These are phyloP conservation scores for Esteya vermicola DNA, from an alignment of 2,329 filamentous ascomycete species.

Conservation along the genomic window DNA sequence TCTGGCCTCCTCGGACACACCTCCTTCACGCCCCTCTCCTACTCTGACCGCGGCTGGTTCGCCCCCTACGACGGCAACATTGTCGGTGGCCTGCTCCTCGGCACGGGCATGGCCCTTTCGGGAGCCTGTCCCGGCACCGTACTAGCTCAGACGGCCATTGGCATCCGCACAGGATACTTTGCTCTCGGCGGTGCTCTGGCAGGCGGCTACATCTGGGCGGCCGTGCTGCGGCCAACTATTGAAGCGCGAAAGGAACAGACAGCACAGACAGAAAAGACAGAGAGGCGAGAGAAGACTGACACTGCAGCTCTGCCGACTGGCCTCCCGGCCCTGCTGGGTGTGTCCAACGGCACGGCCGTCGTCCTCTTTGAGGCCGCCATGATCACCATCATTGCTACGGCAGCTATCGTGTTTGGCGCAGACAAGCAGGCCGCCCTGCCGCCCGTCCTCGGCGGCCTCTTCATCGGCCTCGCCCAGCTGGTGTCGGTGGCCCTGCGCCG, in stretches of 20 bases:
- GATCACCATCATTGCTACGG: constrained; percentile 8
- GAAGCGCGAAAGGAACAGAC: background rate
- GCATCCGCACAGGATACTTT: constrained; percentile 34
- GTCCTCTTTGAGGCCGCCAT: constrained; percentile 22
- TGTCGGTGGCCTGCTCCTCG: constrained; percentile 46
- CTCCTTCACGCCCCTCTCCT: constrained; percentile 30
- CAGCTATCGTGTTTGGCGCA: too few relatives aligned
- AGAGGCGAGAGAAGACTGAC: background rate
- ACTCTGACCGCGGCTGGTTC: constrained; percentile 38
- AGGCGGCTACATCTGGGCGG: constrained; percentile 40
- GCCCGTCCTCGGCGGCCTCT: constrained; percentile 39
- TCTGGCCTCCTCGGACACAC: constrained; percentile 28
- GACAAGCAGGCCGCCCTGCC: constrained; percentile 20
- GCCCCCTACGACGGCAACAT: constrained; percentile 48
- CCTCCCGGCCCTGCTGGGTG: constrained; percentile 24
- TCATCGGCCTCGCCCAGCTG: constrained; percentile 44
- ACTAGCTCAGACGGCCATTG: constrained; percentile 42
- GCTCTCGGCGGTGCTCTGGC: constrained; percentile 38
- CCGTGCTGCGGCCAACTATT: constrained; percentile 22
- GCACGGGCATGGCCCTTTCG: constrained; percentile 51
- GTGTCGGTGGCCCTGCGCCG: constrained; percentile 37
- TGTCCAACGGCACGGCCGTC: constrained; percentile 22
- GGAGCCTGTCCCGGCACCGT: constrained; percentile 54
- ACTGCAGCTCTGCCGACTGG: constrained; percentile 12
- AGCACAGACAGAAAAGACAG: background rate